Evolutionary conservation across 805 yeast species (phyloP), one percentile per base, ranked within the genome.

Genomic region (Lipomyces chichibuensis): DNA sequence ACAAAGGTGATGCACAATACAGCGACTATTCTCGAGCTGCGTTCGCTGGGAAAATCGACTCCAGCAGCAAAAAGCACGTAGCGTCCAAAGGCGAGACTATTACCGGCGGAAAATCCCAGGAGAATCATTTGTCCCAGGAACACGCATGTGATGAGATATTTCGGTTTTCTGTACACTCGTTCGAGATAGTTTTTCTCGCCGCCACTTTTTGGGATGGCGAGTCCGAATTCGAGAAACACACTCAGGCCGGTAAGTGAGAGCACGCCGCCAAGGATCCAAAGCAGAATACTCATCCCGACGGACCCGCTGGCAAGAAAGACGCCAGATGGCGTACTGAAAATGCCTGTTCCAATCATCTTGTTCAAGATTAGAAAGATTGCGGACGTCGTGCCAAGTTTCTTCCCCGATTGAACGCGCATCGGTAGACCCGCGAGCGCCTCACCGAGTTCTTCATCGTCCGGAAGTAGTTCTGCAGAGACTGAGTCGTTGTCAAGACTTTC

Each of bases 321-420:
- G 33, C 88, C 82, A 3, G 90, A 84, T 0, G 91, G 89, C 3
- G 90, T 85, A 53, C 88, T 82, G 76, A 88, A 88, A 51, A 88
- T 87, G 33, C 92, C 93, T 2, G 92, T 87, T 54, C 93, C 93
- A 62, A 88, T 84, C 85, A 88, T 88, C 72, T 88, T 82, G 76
- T 88, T 88, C 68, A 88, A 79, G 74, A 87, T 85, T 62, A 88
- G 73, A 39, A 78, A 77, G 23, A 76, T 72, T 1, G 82, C 76
- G 1, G 80, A 77, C 2, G 69, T 51, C 2, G 77, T 69, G 2
- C 82, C 82, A 25, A 79, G 59, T 32, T 67, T 67, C 27, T 67
- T 67, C 27, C 39, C 43, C 37, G 55, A 23, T 8, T 51, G 52
- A 8, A 56, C 53, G 39, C 23, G 64, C 13, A 20, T 32, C 23